A percentile compares a stretch with the other conserved stretches of the same genome.
Evolutionary conservation across 2,329 filamentous ascomycete species (phyloP).

Genomic region (Fusarium poae): DNA sequence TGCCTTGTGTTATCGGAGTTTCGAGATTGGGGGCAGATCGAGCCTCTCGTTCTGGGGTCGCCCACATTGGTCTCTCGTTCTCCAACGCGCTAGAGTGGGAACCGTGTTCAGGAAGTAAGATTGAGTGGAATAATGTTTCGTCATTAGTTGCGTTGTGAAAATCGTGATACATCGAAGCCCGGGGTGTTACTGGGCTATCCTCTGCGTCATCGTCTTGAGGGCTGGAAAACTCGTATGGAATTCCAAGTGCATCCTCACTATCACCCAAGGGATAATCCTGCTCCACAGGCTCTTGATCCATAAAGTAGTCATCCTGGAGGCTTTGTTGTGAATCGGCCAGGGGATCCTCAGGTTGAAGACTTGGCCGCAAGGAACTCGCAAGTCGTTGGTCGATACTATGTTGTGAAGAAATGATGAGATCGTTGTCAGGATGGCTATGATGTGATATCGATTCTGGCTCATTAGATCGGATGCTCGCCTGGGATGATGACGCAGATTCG

Average conservation of each 20-base stretch:
- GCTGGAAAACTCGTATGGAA: constrained; percentile 65
- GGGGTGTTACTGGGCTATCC: constrained; percentile 63
- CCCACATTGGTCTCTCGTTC: constrained; percentile 40
- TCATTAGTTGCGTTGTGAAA: constrained; percentile 47
- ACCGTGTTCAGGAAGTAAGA: constrained; percentile 31
- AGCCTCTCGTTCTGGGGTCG: constrained; percentile 36
- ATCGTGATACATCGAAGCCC: constrained; percentile 63
- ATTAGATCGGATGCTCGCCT: constrained; percentile 47
- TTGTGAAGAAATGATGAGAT: constrained; percentile 16
- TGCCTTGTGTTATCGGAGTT: constrained; percentile 38
- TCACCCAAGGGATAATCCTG: constrained; percentile 56
- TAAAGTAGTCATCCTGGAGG: constrained; percentile 43
- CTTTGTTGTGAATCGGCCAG: constrained; percentile 45
- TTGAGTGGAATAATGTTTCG: constrained; percentile 51
- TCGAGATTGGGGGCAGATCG: constrained; percentile 41
- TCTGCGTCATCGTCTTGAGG: constrained; percentile 55
- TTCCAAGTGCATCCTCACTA: constrained; percentile 68
- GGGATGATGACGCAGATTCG: constrained; percentile 44
- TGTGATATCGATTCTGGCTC: constrained; percentile 37
- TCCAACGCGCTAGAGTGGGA: constrained; percentile 39
- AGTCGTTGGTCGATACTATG: constrained; percentile 33
- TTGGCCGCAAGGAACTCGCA: constrained; percentile 38
- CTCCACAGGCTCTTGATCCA: constrained; percentile 41
- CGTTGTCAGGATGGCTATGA: constrained; percentile 36
- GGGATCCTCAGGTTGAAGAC: constrained; percentile 32